Evolutionary conservation across 805 yeast genomes (phyloP).

Genomic region (Cyberlindnera mycetangii): DNA sequence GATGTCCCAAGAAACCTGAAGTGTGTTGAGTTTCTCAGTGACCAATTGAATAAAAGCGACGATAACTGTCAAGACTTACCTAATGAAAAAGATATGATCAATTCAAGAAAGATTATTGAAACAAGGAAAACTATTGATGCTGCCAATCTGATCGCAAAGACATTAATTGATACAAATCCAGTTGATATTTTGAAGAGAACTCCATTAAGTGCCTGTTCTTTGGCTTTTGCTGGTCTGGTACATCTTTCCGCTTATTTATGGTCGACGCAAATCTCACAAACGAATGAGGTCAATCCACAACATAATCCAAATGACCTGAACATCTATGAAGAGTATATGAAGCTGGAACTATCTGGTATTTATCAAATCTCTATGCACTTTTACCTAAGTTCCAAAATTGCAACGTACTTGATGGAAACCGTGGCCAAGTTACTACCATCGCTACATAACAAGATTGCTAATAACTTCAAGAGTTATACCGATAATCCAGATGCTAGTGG

Average conservation of each 20-base stretch:
- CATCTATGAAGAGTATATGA: constrained; percentile 46
- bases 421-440: constrained; percentile 41
- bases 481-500: constrained; percentile 5
- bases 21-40: constrained; percentile 30
- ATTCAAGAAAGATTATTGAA: constrained; percentile 46
- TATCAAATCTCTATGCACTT: constrained; percentile 50
- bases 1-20: constrained; percentile 41
- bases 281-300: constrained; percentile 14
- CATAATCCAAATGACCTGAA: constrained; percentile 36
- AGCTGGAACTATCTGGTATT: constrained; percentile 46
- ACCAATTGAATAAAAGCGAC: constrained; percentile 28
- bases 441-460: constrained; percentile 36
- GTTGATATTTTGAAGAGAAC: constrained; percentile 42
- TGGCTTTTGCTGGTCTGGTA: constrained; percentile 50
- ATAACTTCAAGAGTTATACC: constrained; percentile 27
- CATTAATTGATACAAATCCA: constrained; percentile 46
- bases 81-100: constrained; percentile 33
- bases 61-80: constrained; percentile 32
- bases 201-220: constrained; percentile 50
- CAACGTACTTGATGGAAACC: constrained; percentile 45
- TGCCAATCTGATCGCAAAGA: constrained; percentile 46
- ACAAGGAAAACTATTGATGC: constrained; percentile 54
- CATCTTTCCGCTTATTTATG: constrained; percentile 53
- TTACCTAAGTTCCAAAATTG: constrained; percentile 46
- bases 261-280: constrained; percentile 39